phyloP scores from a whole-genome alignment of 306 rosid species.

The Vicia sativa region DNA sequence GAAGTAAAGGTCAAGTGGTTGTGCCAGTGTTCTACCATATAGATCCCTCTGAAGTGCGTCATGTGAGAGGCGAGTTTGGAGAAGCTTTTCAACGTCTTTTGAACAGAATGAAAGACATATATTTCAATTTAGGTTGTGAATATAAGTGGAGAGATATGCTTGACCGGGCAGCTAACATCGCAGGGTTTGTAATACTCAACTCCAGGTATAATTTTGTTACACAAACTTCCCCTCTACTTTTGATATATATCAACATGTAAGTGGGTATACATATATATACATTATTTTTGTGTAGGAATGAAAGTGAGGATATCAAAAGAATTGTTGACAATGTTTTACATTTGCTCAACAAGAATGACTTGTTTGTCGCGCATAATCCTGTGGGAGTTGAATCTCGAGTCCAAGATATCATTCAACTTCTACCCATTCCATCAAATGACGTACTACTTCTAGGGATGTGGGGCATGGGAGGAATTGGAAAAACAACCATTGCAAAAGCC shows the following conservation, averaged over 20 bases:
- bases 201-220: neutral
- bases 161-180: neutral
- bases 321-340: neutral
- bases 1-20: too few species aligned
- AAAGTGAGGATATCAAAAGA: neutral
- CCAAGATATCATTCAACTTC: neutral
- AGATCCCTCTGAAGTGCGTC: too few species aligned
- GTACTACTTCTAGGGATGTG: constrained; percentile 4
- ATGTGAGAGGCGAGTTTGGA: too few species aligned
- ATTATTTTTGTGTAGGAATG: neutral
- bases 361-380: neutral
- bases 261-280: too few species aligned
- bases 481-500: constrained; percentile 15
- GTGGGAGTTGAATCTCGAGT: constrained; percentile 20
- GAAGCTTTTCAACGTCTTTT: too few species aligned
- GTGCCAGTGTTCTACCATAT: too few species aligned
- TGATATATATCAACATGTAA: neutral
- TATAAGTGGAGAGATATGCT: too few species aligned
- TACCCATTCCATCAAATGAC: neutral
- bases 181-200: neutral
- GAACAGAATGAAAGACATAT: too few species aligned
- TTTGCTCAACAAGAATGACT: neutral
- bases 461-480: constrained; percentile 30
- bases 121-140: too few species aligned
- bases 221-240: neutral